phyloP scores from a whole-genome alignment of 306 rosid genomes.

The peach (Prunus persica) region DNA sequence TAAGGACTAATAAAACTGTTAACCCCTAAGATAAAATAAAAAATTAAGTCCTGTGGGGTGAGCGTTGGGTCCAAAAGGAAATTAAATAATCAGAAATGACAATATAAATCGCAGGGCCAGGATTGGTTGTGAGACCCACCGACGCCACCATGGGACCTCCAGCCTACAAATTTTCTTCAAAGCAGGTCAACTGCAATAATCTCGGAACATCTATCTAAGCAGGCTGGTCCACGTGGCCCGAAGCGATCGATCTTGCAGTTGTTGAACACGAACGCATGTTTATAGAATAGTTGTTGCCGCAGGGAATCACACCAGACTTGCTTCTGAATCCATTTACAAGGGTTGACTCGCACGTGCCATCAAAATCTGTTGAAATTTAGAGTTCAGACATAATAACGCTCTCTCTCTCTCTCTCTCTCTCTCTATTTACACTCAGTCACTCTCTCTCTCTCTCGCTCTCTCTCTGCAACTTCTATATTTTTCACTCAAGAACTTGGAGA shows the following conservation, averaged over 20 bases:
- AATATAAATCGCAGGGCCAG: not conserved
- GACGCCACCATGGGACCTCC: constrained; percentile 3
- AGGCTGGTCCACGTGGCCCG: not conserved
- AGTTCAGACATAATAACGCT: not conserved
- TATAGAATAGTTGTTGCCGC: not conserved
- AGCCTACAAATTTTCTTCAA: not conserved
- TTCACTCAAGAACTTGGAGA: constrained; percentile 16
- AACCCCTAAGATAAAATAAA: not conserved
- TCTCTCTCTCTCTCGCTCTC: not conserved
- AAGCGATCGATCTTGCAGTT: too few species aligned
- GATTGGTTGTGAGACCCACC: constrained; percentile 21
- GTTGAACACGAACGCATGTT: too few species aligned
- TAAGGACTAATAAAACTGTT: too few species aligned
- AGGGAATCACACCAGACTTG: not conserved
- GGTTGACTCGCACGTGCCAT: constrained; percentile 16
- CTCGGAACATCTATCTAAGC: not conserved
- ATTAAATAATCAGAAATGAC: not conserved
- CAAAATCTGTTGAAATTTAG: not conserved
- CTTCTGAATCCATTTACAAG: not conserved
- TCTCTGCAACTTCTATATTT: not conserved
- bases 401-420: not conserved
- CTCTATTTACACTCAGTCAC: not conserved
- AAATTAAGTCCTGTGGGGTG: not conserved
- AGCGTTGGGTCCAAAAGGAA: not conserved
- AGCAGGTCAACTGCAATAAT: not conserved